phyloP scores from a whole-genome alignment of 2,329 filamentous ascomycete genomes.

The Capronia americana region DNA sequence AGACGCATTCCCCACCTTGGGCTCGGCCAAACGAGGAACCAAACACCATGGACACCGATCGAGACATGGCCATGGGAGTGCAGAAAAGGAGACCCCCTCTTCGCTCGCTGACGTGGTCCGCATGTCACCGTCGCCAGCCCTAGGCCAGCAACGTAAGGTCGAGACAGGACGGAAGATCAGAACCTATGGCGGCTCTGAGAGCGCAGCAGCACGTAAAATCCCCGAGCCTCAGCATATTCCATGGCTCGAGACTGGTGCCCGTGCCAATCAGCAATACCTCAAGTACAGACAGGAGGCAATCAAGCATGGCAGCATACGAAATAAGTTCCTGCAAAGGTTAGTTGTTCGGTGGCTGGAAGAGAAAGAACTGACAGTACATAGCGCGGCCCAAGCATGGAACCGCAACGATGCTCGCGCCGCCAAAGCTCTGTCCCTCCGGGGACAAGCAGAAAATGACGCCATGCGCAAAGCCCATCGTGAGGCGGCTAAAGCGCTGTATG shows the following conservation, averaged over 20 bases:
- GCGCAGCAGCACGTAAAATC: slow-evolving; percentile 80
- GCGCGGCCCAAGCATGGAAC: slow-evolving; percentile 97
- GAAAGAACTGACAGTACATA: slow-evolving; percentile 46
- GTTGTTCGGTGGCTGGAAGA: slow-evolving; percentile 34
- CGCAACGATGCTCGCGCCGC: slow-evolving; percentile 95
- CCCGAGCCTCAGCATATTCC: slow-evolving; percentile 88
- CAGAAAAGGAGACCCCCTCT: slow-evolving; percentile 71
- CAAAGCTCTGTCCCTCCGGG: slow-evolving; percentile 90
- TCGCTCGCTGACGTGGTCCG: slow-evolving; percentile 94
- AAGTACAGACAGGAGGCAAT: slow-evolving; percentile 95
- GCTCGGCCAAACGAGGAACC: slow-evolving; percentile 79
- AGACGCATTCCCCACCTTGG: slow-evolving; percentile 90
- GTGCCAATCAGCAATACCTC: slow-evolving; percentile 90
- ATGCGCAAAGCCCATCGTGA: slow-evolving; percentile 98
- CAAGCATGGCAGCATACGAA: slow-evolving; percentile 92
- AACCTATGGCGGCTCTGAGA: slow-evolving; percentile 49
- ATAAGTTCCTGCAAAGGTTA: slow-evolving; percentile 95
- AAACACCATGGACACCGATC: slow-evolving; percentile 93
- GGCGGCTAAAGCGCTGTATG: slow-evolving; percentile 88
- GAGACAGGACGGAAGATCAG: slow-evolving; percentile 68
- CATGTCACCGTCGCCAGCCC: slow-evolving; percentile 86
- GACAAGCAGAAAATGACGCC: slow-evolving; percentile 93
- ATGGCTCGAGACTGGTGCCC: slow-evolving; percentile 92
- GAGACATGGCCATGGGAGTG: slow-evolving; percentile 74
- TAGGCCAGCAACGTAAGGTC: slow-evolving; percentile 52